These are phyloP conservation scores for Diaporthe sp. DNA, from an alignment of 2,329 filamentous ascomycete genomes.

Conservation along the genomic window DNA sequence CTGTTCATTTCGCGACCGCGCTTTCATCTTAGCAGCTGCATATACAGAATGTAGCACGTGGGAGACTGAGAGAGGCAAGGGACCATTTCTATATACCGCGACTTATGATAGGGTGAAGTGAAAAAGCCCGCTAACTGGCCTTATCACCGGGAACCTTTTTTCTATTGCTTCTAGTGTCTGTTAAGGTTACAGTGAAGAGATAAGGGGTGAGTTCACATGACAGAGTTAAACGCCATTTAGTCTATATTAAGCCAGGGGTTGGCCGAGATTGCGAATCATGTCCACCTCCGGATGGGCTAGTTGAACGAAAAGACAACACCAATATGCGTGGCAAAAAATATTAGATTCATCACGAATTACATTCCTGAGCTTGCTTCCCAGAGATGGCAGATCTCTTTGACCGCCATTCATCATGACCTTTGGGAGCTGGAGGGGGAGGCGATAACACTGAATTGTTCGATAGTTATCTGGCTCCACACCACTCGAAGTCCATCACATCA, in stretches of 20 bases:
- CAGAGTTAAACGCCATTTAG: neutral
- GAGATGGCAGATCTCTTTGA: neutral
- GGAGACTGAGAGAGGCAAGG: neutral
- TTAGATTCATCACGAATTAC: neutral
- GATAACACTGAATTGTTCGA: neutral
- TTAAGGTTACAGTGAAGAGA: conserved; percentile 2
- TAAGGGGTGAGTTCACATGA: neutral
- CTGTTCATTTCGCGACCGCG: no score
- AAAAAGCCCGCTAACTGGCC: neutral
- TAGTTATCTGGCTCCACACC: neutral
- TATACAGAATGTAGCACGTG: neutral
- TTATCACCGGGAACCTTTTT: neutral
- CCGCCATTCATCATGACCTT: neutral
- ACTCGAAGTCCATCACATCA: neutral
- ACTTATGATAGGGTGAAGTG: neutral
- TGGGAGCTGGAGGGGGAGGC: neutral
- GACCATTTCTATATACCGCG: neutral
- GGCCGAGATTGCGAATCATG: conserved; percentile 14
- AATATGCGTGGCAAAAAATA: neutral
- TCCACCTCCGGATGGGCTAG: neutral
- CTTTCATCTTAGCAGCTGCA: no score
- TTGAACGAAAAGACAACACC: neutral
- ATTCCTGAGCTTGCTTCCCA: neutral
- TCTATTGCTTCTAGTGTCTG: neutral
- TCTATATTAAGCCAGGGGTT: conserved; percentile 9